A percentile compares a stretch with the other conserved stretches of the same genome.
phyloP scores from a whole-genome alignment of 1,139 yeast genomes.

The Pichia sp. region DNA sequence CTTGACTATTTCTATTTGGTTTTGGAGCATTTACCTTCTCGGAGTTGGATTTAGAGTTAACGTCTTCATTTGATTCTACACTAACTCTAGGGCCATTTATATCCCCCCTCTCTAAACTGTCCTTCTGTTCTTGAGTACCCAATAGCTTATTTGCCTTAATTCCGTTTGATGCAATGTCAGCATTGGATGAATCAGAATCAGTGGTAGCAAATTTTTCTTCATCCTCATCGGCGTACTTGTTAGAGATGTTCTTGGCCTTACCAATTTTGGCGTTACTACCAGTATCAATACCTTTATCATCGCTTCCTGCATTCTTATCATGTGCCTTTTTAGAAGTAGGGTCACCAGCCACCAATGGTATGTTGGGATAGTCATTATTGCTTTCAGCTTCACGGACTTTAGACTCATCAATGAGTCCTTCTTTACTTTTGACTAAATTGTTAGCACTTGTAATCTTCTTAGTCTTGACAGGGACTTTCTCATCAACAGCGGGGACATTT shows the following conservation, averaged over 20 bases:
- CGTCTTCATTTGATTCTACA: conserved; percentile 6
- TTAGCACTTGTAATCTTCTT: conserved; percentile 19
- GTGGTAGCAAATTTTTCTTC: not conserved
- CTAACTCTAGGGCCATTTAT: conserved; percentile 2
- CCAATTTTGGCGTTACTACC: not conserved
- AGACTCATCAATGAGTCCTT: conserved; percentile 27
- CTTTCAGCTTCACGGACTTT: conserved; percentile 27
- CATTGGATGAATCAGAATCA: not conserved
- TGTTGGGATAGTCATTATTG: conserved; percentile 2
- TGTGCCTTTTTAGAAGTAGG: conserved; percentile 11
- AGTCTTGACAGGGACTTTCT: too few relatives aligned
- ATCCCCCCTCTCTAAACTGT: not conserved
- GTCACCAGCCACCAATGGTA: conserved; percentile 19
- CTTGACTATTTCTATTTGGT: not conserved
- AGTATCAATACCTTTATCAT: not conserved
- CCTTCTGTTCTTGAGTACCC: not conserved
- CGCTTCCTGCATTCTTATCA: conserved; percentile 2
- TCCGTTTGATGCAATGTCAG: not conserved
- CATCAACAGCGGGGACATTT: too few relatives aligned
- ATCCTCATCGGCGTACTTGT: not conserved
- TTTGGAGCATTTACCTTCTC: not conserved
- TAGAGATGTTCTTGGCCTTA: not conserved
- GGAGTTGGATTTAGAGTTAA: not conserved
- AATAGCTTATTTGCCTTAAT: not conserved
- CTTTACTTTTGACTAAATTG: conserved; percentile 21